Evolutionary conservation across 176 grass and related monocot species (phyloP), one percentile per base, ranked within the genome.

Genomic region (Triticum urartu): DNA sequence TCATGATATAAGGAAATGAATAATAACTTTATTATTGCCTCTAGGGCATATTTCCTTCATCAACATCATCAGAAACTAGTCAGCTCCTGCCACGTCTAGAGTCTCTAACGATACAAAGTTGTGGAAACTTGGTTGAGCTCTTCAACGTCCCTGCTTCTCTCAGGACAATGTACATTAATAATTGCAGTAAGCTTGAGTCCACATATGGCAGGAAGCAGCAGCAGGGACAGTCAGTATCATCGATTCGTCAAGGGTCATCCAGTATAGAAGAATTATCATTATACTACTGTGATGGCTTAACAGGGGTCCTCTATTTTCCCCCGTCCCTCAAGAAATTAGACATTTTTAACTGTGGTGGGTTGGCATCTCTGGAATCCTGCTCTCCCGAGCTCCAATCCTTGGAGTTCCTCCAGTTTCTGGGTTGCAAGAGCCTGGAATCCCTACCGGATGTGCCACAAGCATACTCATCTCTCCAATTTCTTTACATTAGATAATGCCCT

Each of bases 401-500:
- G 30, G 10, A 62, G 32, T 0, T 0, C 32, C 22, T 66, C 22
- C 0, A 0, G 0, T 24, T 47, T 32, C 0, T 0, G 3, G 0
- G 4, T 0, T 80, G 61, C 24, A 0, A 1, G 1, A 21, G 30
- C 40, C 32, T 75, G 10, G 6, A 2, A 24, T 24, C 78, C 9
- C 42, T 87, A 36, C 59, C 78, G 0, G 24, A 40, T 64, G 20
- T 8, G 5, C 68, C 68, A 0, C 40, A 54, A 81, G 68, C 58
- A n/a, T 52, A 79, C 75, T 61, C 75, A 5, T 71, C 22, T 32
- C 84, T 86, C 50, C 11, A 40, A 11, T 0, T 0, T 1, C 79
- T 87, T 67, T 0, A 0, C 0, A 75, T 87, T 14, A 0, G 0
- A 9, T 0, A 0, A 0, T 87, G 86, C 1, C 78, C 14, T 38